Base-by-base conservation (phyloP, 2,329 filamentous ascomycete genomes). In the Fusarium subglutinans region DNA sequence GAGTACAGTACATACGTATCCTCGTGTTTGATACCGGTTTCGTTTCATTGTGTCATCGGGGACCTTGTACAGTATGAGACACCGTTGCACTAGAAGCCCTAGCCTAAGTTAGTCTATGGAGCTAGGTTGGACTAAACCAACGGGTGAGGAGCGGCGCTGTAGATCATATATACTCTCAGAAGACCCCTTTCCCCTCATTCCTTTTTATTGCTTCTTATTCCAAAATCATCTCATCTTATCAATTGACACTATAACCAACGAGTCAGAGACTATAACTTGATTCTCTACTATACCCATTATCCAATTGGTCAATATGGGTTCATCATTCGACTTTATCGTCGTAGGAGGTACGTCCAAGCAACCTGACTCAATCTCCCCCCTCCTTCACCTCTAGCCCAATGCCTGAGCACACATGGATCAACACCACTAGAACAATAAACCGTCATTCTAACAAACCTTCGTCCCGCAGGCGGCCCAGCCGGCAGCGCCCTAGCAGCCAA, bases 401-500 rank as follows among this genome's bases (percentile, higher is more conserved):
- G 35, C 35, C 51, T 55, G 51, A 55, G 51, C 51, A 55, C 51
- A 55, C 6, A 20, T 33, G 48, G 48, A 48, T 53, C 66, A 43
- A 18, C 65, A 53, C 24, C 20, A 58, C 51, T 47, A 45, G 20
- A 44, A 24, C 14, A 17, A 24, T 10, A 17, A 1, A 44, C 14
- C n/a, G 15, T 11, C 24, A 26, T 47, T 26, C 54, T 28, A 51
- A 35, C 33, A 8, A 35, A 45, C n/a, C 43, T 35, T 54, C 24
- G 8, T 43, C 24, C 35, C 40, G 24, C 10, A 78, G 75, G 63
- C 61, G 90, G 90, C n/a, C 88, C 90, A 5, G 85, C 90, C 13
- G 91, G 91, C 13, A 87, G 87, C 55, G 82, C 87, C 3, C 77
- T 92, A 20, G 90, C 90, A 0, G 81, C 86, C 3, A 81, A 83